Evolutionary conservation across 2,329 filamentous ascomycete species (phyloP).

Genomic region (Penicillium sp.): DNA sequence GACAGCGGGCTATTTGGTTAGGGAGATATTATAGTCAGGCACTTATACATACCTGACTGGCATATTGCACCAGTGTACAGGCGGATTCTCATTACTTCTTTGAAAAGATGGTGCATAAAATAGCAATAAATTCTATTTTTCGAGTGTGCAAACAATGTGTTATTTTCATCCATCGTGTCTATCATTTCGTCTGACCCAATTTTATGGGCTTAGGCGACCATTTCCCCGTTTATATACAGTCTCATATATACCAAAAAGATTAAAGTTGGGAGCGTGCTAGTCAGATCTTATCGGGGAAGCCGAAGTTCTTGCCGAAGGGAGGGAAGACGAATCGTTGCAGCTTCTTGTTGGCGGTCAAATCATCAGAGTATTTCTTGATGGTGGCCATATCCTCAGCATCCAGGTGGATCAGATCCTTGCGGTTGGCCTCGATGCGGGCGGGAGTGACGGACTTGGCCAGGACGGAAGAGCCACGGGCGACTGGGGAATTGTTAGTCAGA

Average conservation of each 20-base stretch:
- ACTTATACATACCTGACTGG: too few relatives aligned
- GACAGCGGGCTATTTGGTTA: too few relatives aligned
- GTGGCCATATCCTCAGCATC: conserved; percentile 42
- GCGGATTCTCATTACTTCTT: too few relatives aligned
- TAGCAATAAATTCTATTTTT: not conserved
- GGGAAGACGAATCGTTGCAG: conserved; percentile 65
- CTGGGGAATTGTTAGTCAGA: conserved; percentile 24
- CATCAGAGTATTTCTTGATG: conserved; percentile 42
- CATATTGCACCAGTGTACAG: too few relatives aligned
- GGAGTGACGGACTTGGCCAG: conserved; percentile 49
- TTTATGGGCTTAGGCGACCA: not conserved
- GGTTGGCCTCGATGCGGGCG: conserved; percentile 46
- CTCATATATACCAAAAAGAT: not conserved
- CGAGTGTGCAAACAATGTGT: conserved; percentile 3
- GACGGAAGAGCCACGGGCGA: conserved; percentile 45
- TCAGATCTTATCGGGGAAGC: conserved; percentile 69
- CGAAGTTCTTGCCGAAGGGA: conserved; percentile 70
- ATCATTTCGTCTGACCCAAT: conserved; percentile 7
- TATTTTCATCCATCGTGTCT: conserved; percentile 9
- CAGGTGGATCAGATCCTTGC: conserved; percentile 41
- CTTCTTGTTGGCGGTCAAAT: conserved; percentile 36
- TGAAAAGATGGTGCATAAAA: too few relatives aligned
- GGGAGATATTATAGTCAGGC: too few relatives aligned
- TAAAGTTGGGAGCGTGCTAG: not conserved
- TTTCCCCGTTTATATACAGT: not conserved